A percentile compares a stretch with the other conserved stretches of the same genome.
These are phyloP conservation scores for Penicillium sclerotigenum DNA, from an alignment of 2,329 filamentous ascomycete species.

Conservation along the genomic window DNA sequence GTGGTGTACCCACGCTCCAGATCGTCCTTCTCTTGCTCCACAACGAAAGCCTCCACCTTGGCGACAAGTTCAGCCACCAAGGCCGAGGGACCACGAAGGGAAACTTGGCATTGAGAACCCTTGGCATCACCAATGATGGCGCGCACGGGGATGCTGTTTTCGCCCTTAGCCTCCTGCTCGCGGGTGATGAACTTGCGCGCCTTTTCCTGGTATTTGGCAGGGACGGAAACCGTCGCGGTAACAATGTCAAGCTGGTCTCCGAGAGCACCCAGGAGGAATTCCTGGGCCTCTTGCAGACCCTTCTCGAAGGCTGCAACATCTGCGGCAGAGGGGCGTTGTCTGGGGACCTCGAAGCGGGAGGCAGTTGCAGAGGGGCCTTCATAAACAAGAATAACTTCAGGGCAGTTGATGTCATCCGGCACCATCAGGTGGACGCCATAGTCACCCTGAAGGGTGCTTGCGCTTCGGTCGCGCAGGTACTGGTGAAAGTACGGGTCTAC, in stretches of 20 bases:
- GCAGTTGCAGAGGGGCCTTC: slow-evolving; percentile 45
- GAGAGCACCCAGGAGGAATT: slow-evolving; percentile 53
- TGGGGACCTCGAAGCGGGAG: slow-evolving; percentile 53
- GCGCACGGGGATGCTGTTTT: slow-evolving; percentile 56
- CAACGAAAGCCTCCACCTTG: slow-evolving; percentile 75
- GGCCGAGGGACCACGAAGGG: slow-evolving; percentile 71
- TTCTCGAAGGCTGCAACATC: slow-evolving; percentile 58
- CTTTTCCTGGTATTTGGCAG: slow-evolving; percentile 62
- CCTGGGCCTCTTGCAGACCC: slow-evolving; percentile 57
- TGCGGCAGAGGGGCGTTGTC: slow-evolving; percentile 53
- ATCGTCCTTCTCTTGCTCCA: slow-evolving; percentile 87
- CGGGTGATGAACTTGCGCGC: slow-evolving; percentile 58
- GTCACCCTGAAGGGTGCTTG: slow-evolving; percentile 39
- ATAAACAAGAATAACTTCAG: slow-evolving; percentile 50
- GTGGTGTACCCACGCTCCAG: slow-evolving; percentile 85
- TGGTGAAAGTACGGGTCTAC: slow-evolving; percentile 51
- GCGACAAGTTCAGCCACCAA: slow-evolving; percentile 68
- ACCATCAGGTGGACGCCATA: slow-evolving; percentile 50
- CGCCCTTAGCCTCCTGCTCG: slow-evolving; percentile 51
- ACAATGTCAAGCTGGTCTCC: slow-evolving; percentile 56
- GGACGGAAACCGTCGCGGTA: slow-evolving; percentile 53
- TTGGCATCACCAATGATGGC: slow-evolving; percentile 48
- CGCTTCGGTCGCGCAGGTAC: slow-evolving; percentile 42
- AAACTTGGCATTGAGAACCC: slow-evolving; percentile 51
- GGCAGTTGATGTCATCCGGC: slow-evolving; percentile 44